Percentiles rank a stretch among this genome's conserved stretches.
Conservation (phyloP, 208 protist species). For the Wallacemonas rigidus region DNA sequence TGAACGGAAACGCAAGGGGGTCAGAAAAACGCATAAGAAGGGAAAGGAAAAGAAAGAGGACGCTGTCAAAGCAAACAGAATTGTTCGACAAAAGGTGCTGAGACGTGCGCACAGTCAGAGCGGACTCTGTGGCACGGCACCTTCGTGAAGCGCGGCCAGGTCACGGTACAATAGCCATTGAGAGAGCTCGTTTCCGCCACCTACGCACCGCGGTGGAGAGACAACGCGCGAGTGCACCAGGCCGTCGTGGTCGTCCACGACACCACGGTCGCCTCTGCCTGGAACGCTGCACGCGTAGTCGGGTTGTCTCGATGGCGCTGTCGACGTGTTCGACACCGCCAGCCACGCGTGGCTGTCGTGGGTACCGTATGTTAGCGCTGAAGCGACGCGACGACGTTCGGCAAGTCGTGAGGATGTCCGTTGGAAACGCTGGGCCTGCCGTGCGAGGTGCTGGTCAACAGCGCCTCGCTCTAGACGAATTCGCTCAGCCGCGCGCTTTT, state of each 20-base stretch:
- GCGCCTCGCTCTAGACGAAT: background rate
- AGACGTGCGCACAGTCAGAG: background rate
- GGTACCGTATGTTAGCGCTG: background rate
- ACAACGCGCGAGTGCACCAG: slow-evolving; percentile 2
- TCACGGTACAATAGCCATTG: background rate
- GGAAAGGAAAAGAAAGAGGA: slow-evolving; percentile 17
- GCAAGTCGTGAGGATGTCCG: background rate
- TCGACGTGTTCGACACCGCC: too few relatives aligned
- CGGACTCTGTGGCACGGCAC: background rate
- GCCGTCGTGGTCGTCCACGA: background rate
- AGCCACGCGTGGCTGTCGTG: background rate
- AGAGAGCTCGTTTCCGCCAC: background rate
- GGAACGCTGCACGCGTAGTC: too few relatives aligned
- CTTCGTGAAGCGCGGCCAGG: background rate
- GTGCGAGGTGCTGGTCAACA: background rate
- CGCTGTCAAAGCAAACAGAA: background rate
- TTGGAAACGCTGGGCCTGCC: background rate
- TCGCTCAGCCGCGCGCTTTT: background rate
- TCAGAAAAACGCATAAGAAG: background rate
- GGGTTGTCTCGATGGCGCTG: too few relatives aligned
- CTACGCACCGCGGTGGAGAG: background rate
- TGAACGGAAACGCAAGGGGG: too few relatives aligned
- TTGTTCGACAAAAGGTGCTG: background rate
- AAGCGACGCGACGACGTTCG: background rate
- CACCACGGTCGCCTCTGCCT: background rate